These are phyloP conservation scores for Glomus cerebriforme DNA, from an alignment of 192 early-diverging fungal genomes.

Conservation along the genomic window DNA sequence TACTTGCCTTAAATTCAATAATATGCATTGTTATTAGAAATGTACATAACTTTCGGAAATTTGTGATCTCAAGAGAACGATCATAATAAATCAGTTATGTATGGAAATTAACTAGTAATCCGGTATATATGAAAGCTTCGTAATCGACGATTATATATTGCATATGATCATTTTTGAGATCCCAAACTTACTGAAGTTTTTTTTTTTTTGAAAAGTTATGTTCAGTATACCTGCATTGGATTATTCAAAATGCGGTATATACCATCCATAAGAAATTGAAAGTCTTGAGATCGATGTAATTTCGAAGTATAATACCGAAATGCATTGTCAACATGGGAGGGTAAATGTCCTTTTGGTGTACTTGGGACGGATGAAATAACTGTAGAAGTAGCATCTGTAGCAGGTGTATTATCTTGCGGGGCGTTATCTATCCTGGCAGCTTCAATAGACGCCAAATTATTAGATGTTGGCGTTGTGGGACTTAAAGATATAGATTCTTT, in stretches of 20 bases:
- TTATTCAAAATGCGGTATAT: constrained; percentile 83
- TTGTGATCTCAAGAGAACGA: too few relatives aligned
- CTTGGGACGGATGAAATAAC: background rate
- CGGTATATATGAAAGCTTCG: too few relatives aligned
- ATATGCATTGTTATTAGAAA: background rate
- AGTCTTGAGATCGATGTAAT: constrained; percentile 81
- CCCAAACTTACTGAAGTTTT: background rate
- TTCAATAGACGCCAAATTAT: background rate
- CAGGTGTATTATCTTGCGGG: background rate
- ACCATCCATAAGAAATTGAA: constrained; percentile 75
- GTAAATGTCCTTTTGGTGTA: constrained; percentile 11
- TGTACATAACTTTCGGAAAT: too few relatives aligned
- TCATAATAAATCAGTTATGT: background rate
- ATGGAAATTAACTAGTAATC: background rate
- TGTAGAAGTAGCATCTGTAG: background rate
- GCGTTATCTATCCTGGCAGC: background rate
- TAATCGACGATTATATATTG: too few relatives aligned
- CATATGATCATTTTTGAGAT: background rate
- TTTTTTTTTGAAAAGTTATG: constrained; percentile 13
- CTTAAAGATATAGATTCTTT: background rate
- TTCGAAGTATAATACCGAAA: constrained; percentile 81
- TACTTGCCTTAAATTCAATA: constrained; percentile 51
- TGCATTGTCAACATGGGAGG: constrained; percentile 56
- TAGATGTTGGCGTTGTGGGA: background rate
- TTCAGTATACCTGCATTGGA: constrained; percentile 59